A percentile compares a stretch with the other conserved stretches of the same genome.
phyloP scores from a whole-genome alignment of 2,329 filamentous ascomycete genomes.

The Aspergillus sp. region DNA sequence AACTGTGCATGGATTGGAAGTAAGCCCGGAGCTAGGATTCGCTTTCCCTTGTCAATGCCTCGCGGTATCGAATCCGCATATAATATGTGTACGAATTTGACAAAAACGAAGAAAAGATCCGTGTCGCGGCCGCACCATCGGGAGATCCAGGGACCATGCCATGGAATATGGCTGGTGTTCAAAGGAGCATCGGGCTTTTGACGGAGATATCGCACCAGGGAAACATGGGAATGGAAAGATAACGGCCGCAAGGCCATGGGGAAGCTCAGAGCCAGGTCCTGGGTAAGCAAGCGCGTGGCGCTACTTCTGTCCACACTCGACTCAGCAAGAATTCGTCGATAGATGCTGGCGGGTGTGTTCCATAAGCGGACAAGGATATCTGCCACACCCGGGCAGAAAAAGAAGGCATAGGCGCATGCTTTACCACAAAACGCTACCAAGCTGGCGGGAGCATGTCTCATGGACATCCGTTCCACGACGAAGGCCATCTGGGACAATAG shows the following conservation, averaged over 20 bases:
- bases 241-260: conserved; percentile 58
- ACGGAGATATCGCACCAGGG: conserved; percentile 53
- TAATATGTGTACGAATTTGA: conserved; percentile 78
- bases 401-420: conserved; percentile 86
- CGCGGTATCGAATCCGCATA: conserved; percentile 63
- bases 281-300: conserved; percentile 46
- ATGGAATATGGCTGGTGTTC: conserved; percentile 65
- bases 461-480: conserved; percentile 81
- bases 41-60: conserved; percentile 48
- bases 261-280: conserved; percentile 62
- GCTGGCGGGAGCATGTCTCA: conserved; percentile 63
- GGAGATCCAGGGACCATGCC: conserved; percentile 77
- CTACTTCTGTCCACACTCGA: conserved; percentile 55
- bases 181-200: conserved; percentile 62
- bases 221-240: conserved; percentile 57
- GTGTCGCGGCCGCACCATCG: conserved; percentile 84
- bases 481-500: conserved; percentile 76
- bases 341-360: conserved; percentile 60
- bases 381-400: conserved; percentile 80
- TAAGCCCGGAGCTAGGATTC: conserved; percentile 65
- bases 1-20: conserved; percentile 77
- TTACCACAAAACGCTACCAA: conserved; percentile 83
- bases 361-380: conserved; percentile 78
- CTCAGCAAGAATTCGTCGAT: conserved; percentile 66
- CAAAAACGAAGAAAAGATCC: conserved; percentile 85